Percentiles rank a stretch among this genome's conserved stretches.
Evolutionary conservation across 164 flowering plant species (phyloP).

Genomic region (Euptelea pleiosperma): DNA sequence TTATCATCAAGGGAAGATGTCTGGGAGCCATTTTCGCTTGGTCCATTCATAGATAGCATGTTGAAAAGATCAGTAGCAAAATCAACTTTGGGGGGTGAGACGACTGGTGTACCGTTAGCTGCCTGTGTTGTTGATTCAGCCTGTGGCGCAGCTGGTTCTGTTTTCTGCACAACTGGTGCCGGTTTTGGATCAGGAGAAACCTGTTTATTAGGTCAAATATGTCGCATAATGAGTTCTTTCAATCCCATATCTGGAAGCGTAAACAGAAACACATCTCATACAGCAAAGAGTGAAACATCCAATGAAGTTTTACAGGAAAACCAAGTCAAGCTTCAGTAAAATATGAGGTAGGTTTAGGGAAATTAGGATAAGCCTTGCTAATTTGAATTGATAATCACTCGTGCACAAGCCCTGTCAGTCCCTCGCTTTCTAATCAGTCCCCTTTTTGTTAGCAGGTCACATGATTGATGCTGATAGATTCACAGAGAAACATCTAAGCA

Average conservation of each 20-base stretch:
- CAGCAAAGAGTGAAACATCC: background rate
- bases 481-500: too few species aligned
- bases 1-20: slow-evolving; percentile 55
- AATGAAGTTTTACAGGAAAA: background rate
- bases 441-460: too few species aligned
- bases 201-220: slow-evolving; percentile 26
- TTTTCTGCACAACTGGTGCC: slow-evolving; percentile 35
- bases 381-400: too few species aligned
- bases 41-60: slow-evolving; percentile 79
- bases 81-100: slow-evolving; percentile 64
- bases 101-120: slow-evolving; percentile 30
- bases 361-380: too few species aligned
- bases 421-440: too few species aligned
- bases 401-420: too few species aligned
- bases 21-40: slow-evolving; percentile 56
- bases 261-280: background rate
- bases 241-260: background rate
- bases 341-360: too few species aligned
- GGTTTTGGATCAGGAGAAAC: slow-evolving; percentile 36
- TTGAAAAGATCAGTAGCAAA: slow-evolving; percentile 83
- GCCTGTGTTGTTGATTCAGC: slow-evolving; percentile 36
- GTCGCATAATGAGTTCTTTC: slow-evolving; percentile 4
- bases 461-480: too few species aligned
- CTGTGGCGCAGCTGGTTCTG: slow-evolving; percentile 29
- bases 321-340: background rate